phyloP scores from a whole-genome alignment of 257 asterid species.

The Euphrasia confusa region DNA sequence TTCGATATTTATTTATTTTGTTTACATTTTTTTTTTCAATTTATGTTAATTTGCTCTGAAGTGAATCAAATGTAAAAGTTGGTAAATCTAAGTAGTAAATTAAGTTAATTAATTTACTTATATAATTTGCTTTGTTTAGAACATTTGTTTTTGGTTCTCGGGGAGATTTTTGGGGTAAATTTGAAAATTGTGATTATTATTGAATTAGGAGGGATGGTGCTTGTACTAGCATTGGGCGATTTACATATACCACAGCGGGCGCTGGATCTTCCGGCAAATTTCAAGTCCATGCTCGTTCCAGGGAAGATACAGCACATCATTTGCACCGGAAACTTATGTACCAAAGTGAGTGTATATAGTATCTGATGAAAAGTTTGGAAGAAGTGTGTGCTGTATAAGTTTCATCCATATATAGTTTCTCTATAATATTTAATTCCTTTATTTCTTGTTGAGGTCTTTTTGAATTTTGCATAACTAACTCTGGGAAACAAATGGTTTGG shows the following conservation, averaged over 20 bases:
- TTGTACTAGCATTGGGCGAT: constrained; percentile 95
- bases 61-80: neutral
- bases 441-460: neutral
- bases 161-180: constrained; percentile 17
- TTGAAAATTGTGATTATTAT: constrained; percentile 15
- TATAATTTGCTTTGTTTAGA: constrained; percentile 1
- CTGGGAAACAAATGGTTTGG: neutral
- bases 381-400: too few species aligned
- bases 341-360: constrained; percentile 66
- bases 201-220: constrained; percentile 55
- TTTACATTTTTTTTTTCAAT: neutral
- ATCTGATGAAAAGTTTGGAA: too few species aligned
- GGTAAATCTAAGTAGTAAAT: neutral
- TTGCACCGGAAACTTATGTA: constrained; percentile 82
- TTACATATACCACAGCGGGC: constrained; percentile 94
- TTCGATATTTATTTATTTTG: neutral
- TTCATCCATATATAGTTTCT: neutral
- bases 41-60: neutral
- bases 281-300: constrained; percentile 98
- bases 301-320: constrained; percentile 93
- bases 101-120: too few species aligned
- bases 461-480: constrained; percentile 1
- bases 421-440: neutral
- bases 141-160: constrained; percentile 13
- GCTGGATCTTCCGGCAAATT: constrained; percentile 85